Percentiles rank a stretch among this genome's conserved stretches.
Evolutionary conservation across 768 basidiomycete genomes (phyloP).

Genomic region (Mrakia hoshinonis): DNA sequence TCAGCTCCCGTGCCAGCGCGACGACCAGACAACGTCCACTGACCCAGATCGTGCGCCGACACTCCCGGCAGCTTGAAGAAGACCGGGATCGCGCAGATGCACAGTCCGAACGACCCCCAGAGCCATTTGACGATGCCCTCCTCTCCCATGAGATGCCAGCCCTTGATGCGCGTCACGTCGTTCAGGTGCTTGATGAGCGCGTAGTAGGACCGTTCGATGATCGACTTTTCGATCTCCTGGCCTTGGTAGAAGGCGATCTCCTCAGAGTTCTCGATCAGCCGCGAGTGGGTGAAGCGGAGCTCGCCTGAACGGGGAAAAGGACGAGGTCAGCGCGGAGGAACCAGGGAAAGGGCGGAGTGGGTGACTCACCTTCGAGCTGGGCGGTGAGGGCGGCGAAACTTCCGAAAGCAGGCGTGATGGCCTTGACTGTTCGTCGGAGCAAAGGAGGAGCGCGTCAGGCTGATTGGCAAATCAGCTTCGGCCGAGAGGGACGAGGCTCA

Average conservation of each 20-base stretch:
- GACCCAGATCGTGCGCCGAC: conserved; percentile 62
- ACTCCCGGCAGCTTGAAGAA: conserved; percentile 79
- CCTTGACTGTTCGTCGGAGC: conserved; percentile 32
- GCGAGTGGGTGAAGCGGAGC: conserved; percentile 82
- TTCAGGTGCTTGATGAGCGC: conserved; percentile 77
- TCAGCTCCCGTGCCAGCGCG: neutral
- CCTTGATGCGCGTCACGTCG: conserved; percentile 63
- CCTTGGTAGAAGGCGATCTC: conserved; percentile 44
- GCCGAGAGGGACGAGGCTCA: conserved; percentile 43
- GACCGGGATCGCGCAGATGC: conserved; percentile 68
- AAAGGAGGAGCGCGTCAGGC: neutral
- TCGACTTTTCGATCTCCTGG: conserved; percentile 69
- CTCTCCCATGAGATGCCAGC: conserved; percentile 86
- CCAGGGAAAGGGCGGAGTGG: too few relatives aligned
- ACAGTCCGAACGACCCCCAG: conserved; percentile 88
- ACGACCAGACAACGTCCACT: conserved; percentile 8
- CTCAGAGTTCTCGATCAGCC: conserved; percentile 78
- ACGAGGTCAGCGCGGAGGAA: neutral
- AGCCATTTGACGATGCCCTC: conserved; percentile 90
- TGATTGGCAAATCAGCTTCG: neutral
- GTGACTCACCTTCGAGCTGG: conserved; percentile 28
- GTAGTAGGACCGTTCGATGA: conserved; percentile 81
- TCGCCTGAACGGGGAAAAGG: conserved; percentile 54
- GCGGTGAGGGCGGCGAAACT: conserved; percentile 64
- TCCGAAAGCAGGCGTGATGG: conserved; percentile 84